Conservation (phyloP, 352 stramenopile genomes). For the Phytophthora crassamura region DNA sequence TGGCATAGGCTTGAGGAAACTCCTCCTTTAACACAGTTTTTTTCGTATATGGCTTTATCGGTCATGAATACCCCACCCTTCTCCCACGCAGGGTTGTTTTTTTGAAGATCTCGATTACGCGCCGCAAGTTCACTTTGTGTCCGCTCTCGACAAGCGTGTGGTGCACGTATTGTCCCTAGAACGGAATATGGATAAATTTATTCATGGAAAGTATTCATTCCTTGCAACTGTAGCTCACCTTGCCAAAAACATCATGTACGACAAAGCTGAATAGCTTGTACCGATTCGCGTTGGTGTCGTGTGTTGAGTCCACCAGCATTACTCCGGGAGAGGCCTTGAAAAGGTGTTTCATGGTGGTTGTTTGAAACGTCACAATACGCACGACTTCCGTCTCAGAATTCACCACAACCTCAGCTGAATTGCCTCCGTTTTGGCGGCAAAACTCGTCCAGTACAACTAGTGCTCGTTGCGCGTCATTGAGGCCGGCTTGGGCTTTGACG, state of each 20-base stretch:
- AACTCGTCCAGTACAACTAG: slow-evolving; percentile 13
- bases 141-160: slow-evolving; percentile 25
- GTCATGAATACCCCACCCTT: slow-evolving; percentile 9
- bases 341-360: slow-evolving; percentile 6
- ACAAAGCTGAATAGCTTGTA: slow-evolving; percentile 29
- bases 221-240: slow-evolving; percentile 3
- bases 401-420: not conserved
- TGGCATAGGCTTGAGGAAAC: slow-evolving; percentile 19
- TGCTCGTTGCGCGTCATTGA: slow-evolving; percentile 5
- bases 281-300: slow-evolving; percentile 21
- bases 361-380: slow-evolving; percentile 5
- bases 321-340: slow-evolving; percentile 16
- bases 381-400: not conserved
- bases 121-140: slow-evolving; percentile 7
- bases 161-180: slow-evolving; percentile 18
- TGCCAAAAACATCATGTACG: slow-evolving; percentile 10
- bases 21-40: not conserved
- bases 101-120: slow-evolving; percentile 14
- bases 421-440: not conserved
- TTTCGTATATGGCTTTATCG: slow-evolving; percentile 18
- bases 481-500: not conserved
- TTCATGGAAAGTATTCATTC: slow-evolving; percentile 1
- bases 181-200: not conserved
- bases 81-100: slow-evolving; percentile 1
- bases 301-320: slow-evolving; percentile 13